Evolutionary conservation across 2,329 filamentous ascomycete species (phyloP).

Genomic region (Diaporthe citriasiana): DNA sequence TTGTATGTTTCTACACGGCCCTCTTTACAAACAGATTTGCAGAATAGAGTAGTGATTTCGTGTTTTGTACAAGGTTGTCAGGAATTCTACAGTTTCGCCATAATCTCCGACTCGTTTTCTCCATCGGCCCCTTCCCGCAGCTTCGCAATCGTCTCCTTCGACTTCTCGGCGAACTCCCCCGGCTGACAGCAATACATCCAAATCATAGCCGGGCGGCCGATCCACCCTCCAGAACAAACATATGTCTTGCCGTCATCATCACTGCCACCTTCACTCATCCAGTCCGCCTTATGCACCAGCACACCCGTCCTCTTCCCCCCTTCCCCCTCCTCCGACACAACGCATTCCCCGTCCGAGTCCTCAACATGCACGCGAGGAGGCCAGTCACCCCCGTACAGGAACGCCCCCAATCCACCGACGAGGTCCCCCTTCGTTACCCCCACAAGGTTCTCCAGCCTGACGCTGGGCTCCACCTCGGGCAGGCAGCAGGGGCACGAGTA

Average conservation of each 20-base stretch:
- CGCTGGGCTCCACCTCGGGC: not conserved
- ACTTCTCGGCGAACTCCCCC: not conserved
- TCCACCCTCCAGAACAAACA: not conserved
- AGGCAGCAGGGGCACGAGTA: slow-evolving; percentile 26
- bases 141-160: not conserved
- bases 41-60: not conserved
- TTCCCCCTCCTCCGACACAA: not conserved
- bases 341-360: not conserved
- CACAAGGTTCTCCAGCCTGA: not conserved
- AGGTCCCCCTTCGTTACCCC: slow-evolving; percentile 22
- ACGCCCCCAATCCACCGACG: not conserved
- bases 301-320: not conserved
- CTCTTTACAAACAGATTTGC: not conserved
- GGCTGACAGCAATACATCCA: slow-evolving; percentile 15
- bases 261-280: not conserved
- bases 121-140: not conserved
- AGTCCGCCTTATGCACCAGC: not conserved
- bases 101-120: not conserved
- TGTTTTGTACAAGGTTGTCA: not conserved
- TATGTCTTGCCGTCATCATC: not conserved
- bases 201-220: not conserved
- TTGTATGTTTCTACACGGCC: not conserved
- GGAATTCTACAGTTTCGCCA: not conserved
- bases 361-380: not conserved
- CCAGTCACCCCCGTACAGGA: not conserved